Evolutionary conservation across 2,329 filamentous ascomycete species (phyloP), one percentile per base, ranked within the genome.

Genomic region (Sphaerostilbella broomeana): DNA sequence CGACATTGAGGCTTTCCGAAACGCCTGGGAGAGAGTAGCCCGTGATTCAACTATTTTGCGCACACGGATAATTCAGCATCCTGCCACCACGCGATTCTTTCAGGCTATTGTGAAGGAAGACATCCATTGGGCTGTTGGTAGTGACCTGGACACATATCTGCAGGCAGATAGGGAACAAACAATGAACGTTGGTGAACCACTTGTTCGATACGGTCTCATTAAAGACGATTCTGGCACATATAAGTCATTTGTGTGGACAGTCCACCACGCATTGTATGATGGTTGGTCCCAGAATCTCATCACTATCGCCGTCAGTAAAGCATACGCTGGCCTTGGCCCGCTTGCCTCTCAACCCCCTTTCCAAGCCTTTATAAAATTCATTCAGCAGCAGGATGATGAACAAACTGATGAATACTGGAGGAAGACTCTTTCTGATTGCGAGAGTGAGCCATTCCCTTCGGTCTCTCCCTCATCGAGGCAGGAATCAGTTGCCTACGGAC

Each of bases 21-120:
- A 13, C 4, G 22, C 35, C 12, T 28, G 24, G 24, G 35, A 31
- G 6, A n/a, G 6, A 17, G 29, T 31, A 31, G 4, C 13, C 20
- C 15, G n/a, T 17, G 13, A 9, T 17, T 18, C 15, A 7, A 12
- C 15, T 6, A 10, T 12, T 19, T 17, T 31, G 8, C 15, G 29
- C 5, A 31, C 29, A 17, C 17, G 33, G 22, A 24, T 35, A 13
- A 25, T 22, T 0, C 66, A 71, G 15, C 55, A 65, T 4, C 51
- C 60, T 1, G 50, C 52, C 1, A 67, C 68, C 5, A 51, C 69
- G 0, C 48, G 68, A 34, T 69, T 72, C 43, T 62, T 68, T 0
- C 63, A 72, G 6, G 42, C 69, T 19, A 16, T 31, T 9, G 16
- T 4, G 11, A 56, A 58, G 13, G 56, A 62, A 17, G 50, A 50